Conservation (phyloP, 441 rosid genomes). For the Euphorbia schlechtendalii region DNA sequence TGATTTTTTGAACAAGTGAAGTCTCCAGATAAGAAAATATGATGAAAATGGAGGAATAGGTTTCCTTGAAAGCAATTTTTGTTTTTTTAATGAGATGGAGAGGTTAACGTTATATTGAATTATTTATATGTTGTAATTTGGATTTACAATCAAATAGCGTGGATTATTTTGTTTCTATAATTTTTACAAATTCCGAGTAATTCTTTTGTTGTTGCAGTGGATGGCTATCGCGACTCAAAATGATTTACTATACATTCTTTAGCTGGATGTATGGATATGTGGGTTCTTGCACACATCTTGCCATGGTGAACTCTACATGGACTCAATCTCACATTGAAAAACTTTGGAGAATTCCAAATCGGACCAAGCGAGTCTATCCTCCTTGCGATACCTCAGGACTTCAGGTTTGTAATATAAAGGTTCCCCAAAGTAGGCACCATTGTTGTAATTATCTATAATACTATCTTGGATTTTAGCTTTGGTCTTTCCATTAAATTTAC, state of each 20-base stretch:
- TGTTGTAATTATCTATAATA: background rate
- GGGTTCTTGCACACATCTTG: slow-evolving; percentile 78
- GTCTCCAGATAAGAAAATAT: background rate
- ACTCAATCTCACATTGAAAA: slow-evolving; percentile 72
- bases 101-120: background rate
- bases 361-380: slow-evolving; percentile 74
- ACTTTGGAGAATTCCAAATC: slow-evolving; percentile 67
- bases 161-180: background rate
- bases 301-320: slow-evolving; percentile 97
- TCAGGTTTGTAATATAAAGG: slow-evolving; percentile 44
- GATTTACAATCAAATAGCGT: background rate
- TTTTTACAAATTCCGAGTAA: background rate
- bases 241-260: slow-evolving; percentile 61
- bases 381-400: slow-evolving; percentile 93
- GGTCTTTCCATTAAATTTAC: background rate
- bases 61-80: background rate
- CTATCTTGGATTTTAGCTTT: background rate
- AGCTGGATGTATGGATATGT: slow-evolving; percentile 83
- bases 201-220: slow-evolving; percentile 35
- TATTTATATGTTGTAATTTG: background rate
- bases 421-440: background rate
- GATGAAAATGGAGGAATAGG: background rate
- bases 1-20: background rate
- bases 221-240: slow-evolving; percentile 70
- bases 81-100: background rate